Percentiles rank a stretch among this genome's conserved stretches.
Conservation (phyloP, 108 stramenopile species). For the Fragilariopsis cylindrus region DNA sequence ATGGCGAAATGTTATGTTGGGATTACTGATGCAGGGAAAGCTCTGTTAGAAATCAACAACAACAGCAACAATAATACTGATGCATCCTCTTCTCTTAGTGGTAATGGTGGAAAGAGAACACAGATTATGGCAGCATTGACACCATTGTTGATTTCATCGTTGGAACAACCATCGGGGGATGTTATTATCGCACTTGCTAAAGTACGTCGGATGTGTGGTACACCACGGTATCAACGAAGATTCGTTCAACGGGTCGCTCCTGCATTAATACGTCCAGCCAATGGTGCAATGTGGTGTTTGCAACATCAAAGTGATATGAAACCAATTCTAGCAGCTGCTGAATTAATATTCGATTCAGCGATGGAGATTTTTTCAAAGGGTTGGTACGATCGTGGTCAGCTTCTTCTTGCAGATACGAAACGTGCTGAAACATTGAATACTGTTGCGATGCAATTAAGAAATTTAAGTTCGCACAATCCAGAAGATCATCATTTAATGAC, state of each 20-base stretch:
- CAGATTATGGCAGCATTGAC: constrained; percentile 73
- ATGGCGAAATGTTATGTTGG: constrained; percentile 90
- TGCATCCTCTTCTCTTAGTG: not conserved
- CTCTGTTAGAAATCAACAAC: constrained; percentile 60
- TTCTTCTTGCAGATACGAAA: constrained; percentile 66
- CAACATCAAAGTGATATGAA: constrained; percentile 89
- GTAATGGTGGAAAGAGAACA: constrained; percentile 32
- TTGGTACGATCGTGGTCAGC: constrained; percentile 80
- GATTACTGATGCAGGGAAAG: constrained; percentile 80
- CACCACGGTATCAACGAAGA: constrained; percentile 76
- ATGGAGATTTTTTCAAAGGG: constrained; percentile 72
- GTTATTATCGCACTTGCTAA: constrained; percentile 59
- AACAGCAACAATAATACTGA: constrained; percentile 17
- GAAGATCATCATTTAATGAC: constrained; percentile 27
- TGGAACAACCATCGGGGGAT: constrained; percentile 83
- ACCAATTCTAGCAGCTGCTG: constrained; percentile 78
- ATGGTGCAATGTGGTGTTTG: constrained; percentile 82
- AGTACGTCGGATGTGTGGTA: constrained; percentile 73
- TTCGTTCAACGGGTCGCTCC: constrained; percentile 89
- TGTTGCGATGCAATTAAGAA: constrained; percentile 63
- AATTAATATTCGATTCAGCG: constrained; percentile 80
- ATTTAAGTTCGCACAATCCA: constrained; percentile 42
- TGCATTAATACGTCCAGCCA: constrained; percentile 70
- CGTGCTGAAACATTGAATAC: constrained; percentile 64
- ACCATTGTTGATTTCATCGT: constrained; percentile 76